Percentiles rank a stretch among this genome's conserved stretches.
phyloP scores from a whole-genome alignment of 192 early-diverging fungal genomes.

The Allomyces macrogynus region DNA sequence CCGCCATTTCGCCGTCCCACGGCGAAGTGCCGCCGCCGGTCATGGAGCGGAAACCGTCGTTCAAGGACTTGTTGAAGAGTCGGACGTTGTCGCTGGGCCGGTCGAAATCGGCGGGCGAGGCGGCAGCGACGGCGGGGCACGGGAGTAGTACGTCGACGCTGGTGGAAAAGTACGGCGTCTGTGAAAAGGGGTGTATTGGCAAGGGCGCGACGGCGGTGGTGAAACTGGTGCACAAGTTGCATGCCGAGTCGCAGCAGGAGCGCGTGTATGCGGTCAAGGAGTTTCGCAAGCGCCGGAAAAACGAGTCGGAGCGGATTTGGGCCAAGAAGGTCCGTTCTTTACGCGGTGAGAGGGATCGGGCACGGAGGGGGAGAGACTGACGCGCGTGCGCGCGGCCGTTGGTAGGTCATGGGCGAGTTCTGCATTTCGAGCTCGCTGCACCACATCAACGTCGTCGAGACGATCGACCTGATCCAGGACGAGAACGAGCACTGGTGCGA shows the following conservation, averaged over 20 bases:
- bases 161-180: conserved; percentile 62
- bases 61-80: not conserved
- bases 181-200: conserved; percentile 55
- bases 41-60: not conserved
- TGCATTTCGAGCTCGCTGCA: conserved; percentile 59
- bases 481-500: conserved; percentile 27
- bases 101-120: not conserved
- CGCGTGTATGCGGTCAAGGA: conserved; percentile 57
- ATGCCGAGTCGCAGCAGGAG: conserved; percentile 18
- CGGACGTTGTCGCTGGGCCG: not conserved
- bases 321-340: conserved; percentile 44
- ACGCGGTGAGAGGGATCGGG: too few relatives aligned
- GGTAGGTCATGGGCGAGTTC: conserved; percentile 42
- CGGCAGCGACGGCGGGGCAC: not conserved
- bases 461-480: conserved; percentile 56
- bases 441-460: conserved; percentile 58
- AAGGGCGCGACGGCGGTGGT: conserved; percentile 85
- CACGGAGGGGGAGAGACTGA: too few relatives aligned
- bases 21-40: not conserved
- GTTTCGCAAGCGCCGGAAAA: conserved; percentile 40
- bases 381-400: conserved; percentile 2
- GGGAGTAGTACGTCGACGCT: conserved; percentile 10
- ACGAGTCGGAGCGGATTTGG: conserved; percentile 52
- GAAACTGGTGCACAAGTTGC: conserved; percentile 55
- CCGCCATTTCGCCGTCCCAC: not conserved